Evolutionary conservation across 1,284 basidiomycete genomes (phyloP), one percentile per base, ranked within the genome.

Genomic region (Malassezia equina): DNA sequence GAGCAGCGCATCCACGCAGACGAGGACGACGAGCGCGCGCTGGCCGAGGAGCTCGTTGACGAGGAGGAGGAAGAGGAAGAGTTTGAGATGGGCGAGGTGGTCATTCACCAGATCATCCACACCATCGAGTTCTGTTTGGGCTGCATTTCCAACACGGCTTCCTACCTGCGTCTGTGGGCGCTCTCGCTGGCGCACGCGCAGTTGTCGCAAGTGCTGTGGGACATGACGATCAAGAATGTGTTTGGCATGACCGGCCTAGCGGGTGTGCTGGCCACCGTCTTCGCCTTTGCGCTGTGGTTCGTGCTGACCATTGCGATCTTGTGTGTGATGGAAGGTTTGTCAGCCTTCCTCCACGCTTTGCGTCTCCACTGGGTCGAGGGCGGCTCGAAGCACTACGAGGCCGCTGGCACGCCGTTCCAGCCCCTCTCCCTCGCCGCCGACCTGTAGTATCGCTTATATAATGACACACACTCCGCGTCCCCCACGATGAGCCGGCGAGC

Each of bases 81-180:
- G 31, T 81, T 81, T 75, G 90, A 95, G 73, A 88, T 96, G 76
- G 81, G 90, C 71, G 93, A 98, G 77, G 83, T 95, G 46, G 82
- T 94, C 39, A 88, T 98, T 58, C 90, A 98, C 78, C 93, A 96
- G 76, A 81, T 94, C 62, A 98, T 98, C 43, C 61, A 70, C 60
- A 65, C 66, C 27, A 65, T 65, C 55, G 94, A 98, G 78, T 98
- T 96, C 79, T 96, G 93, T 75, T 82, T 98, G 33, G 84, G 91
- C 19, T 95, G 93, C 77, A 95, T 99, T 74, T 98, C 94, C 62
- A 95, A 99, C 78, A 99, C 94, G 2, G 94, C 93, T 7, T 96
- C 91, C 21, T 99, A 99, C 78, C 84, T 99, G 49, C 93, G 93
- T 77, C 81, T 99, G 33, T 99, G 93, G 93, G 94, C 94, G 21